Evolutionary conservation across 2,329 filamentous ascomycete species (phyloP).

Genomic region (Beauveria pseudobassiana): DNA sequence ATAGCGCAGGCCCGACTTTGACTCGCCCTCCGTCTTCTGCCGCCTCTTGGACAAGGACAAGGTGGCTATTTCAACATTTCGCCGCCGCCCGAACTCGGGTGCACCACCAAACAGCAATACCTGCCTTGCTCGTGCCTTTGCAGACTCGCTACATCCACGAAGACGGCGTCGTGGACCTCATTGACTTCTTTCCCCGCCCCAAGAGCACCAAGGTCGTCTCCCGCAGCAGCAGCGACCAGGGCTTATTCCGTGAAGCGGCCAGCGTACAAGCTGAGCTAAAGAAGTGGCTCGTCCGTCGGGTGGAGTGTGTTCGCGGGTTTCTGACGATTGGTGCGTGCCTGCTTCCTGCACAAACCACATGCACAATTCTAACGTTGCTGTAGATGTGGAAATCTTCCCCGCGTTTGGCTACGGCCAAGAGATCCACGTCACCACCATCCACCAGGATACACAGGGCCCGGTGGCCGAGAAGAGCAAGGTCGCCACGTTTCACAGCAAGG

Average conservation of each 20-base stretch:
- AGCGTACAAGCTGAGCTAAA: conserved; percentile 55
- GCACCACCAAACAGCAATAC: conserved; percentile 71
- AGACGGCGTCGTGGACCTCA: conserved; percentile 63
- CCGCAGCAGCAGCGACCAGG: conserved; percentile 36
- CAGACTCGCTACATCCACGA: conserved; percentile 74
- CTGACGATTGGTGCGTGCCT: conserved; percentile 47
- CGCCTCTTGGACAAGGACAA: conserved; percentile 67
- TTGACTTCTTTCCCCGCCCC: conserved; percentile 70
- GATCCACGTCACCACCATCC: conserved; percentile 51
- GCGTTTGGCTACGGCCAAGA: conserved; percentile 64
- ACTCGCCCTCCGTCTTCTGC: conserved; percentile 69
- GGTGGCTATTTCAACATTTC: conserved; percentile 63
- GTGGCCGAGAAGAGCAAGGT: conserved; percentile 44
- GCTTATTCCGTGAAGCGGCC: conserved; percentile 45
- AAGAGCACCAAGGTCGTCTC: conserved; percentile 48
- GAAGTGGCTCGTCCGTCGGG: conserved; percentile 62
- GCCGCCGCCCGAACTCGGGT: conserved; percentile 41
- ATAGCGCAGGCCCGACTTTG: conserved; percentile 60
- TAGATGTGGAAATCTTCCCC: conserved; percentile 63
- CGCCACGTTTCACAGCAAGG: conserved; percentile 53
- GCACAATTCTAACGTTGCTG: conserved; percentile 6
- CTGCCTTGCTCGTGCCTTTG: conserved; percentile 67
- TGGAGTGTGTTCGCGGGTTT: conserved; percentile 63
- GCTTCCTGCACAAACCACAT: neutral
- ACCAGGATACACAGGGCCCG: conserved; percentile 34